Percentiles rank a stretch among this genome's conserved stretches.
These are phyloP conservation scores for Venturiaceae sp. DNA, from an alignment of 2,329 filamentous ascomycete species.

Conservation along the genomic window DNA sequence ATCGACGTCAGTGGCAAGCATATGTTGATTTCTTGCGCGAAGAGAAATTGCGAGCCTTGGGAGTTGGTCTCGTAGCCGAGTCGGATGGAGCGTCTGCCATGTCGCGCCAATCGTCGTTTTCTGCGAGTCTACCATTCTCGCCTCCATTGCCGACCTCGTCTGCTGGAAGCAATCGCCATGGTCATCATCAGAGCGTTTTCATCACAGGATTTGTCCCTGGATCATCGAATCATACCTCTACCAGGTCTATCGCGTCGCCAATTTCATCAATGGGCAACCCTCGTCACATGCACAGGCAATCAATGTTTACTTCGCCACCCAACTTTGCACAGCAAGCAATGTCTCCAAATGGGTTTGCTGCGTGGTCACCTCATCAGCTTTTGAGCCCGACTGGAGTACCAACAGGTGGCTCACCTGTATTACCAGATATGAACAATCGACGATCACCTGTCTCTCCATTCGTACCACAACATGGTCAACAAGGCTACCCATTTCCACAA, in stretches of 20 bases:
- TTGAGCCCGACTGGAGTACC: constrained; percentile 26
- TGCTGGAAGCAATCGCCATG: constrained; percentile 57
- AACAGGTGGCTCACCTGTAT: constrained; percentile 33
- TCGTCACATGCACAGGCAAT: constrained; percentile 60
- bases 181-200: constrained; percentile 47
- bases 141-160: constrained; percentile 75
- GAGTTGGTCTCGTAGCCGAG: constrained; percentile 70
- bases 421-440: constrained; percentile 19
- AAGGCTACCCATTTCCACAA: constrained; percentile 29
- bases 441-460: constrained; percentile 52
- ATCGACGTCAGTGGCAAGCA: constrained; percentile 62
- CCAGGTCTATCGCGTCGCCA: constrained; percentile 60
- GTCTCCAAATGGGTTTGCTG: constrained; percentile 37
- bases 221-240: constrained; percentile 47
- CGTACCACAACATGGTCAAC: constrained; percentile 28
- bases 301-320: constrained; percentile 57
- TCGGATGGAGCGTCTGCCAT: constrained; percentile 53
- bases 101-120: constrained; percentile 66
- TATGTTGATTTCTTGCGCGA: constrained; percentile 80
- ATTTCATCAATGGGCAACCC: constrained; percentile 52
- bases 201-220: constrained; percentile 35
- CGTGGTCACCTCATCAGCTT: constrained; percentile 31
- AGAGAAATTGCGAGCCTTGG: constrained; percentile 83
- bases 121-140: constrained; percentile 70
- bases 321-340: constrained; percentile 52